These are phyloP conservation scores for Auricularia sp. DNA, from an alignment of 768 basidiomycete genomes.

Conservation along the genomic window DNA sequence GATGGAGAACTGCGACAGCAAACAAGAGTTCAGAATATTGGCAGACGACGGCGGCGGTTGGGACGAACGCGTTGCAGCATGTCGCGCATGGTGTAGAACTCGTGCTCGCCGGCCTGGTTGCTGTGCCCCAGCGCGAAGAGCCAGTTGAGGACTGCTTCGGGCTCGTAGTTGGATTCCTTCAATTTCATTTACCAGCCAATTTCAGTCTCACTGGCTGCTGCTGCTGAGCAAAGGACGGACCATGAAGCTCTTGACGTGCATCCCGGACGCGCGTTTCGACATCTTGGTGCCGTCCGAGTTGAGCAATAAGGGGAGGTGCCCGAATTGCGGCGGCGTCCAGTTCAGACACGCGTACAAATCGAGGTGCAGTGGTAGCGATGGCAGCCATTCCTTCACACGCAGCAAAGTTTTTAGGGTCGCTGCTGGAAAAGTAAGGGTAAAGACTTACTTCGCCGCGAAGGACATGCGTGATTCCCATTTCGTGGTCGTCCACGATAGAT, in stretches of 20 bases:
- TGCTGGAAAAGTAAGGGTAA: not conserved
- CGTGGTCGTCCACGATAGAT: conserved; percentile 89
- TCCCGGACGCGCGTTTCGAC: conserved; percentile 89
- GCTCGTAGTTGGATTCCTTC: conserved; percentile 83
- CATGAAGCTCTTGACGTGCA: conserved; percentile 77
- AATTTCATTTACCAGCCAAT: no score
- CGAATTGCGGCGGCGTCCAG: conserved; percentile 68
- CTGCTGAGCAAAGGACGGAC: conserved; percentile 30
- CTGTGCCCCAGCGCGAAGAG: conserved; percentile 94
- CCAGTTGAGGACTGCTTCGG: conserved; percentile 84
- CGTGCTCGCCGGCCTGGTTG: conserved; percentile 30
- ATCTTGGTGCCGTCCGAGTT: conserved; percentile 90
- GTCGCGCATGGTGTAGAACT: conserved; percentile 24
- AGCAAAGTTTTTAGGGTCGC: not conserved
- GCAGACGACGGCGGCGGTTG: not conserved
- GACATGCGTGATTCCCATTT: conserved; percentile 95
- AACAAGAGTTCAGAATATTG: not conserved
- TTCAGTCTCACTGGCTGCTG: not conserved
- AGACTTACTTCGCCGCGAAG: conserved; percentile 75
- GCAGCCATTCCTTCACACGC: conserved; percentile 77
- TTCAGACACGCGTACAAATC: conserved; percentile 76
- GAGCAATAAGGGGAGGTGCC: conserved; percentile 82
- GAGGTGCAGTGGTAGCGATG: conserved; percentile 84
- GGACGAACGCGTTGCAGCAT: conserved; percentile 51
- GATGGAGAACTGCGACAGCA: conserved; percentile 56